Percentiles rank a stretch among this genome's conserved stretches.
phyloP scores from a whole-genome alignment of 139 green algal genomes.

The Tetradesmus lagerheimii region DNA sequence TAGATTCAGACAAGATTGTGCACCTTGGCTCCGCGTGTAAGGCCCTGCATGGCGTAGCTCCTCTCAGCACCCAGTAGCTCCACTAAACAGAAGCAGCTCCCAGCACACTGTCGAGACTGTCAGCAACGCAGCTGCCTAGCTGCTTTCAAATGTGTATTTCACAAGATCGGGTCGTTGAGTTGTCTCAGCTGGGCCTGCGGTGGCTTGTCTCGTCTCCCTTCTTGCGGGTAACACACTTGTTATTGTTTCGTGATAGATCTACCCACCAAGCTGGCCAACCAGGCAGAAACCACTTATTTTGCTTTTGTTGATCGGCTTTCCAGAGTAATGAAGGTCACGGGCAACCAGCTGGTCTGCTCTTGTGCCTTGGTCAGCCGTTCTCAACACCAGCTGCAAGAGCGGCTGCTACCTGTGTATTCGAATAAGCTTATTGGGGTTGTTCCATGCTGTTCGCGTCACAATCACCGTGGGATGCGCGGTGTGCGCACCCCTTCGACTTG shows the following conservation, averaged over 20 bases:
- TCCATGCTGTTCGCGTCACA: no score
- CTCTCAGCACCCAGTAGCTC: neutral
- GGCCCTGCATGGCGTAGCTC: slow-evolving; percentile 36
- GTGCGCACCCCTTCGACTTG: no score
- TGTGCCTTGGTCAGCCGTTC: no score
- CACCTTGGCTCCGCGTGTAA: slow-evolving; percentile 32
- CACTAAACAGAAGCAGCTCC: neutral
- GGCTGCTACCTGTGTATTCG: no score
- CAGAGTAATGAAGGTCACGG: no score
- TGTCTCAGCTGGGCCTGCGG: neutral
- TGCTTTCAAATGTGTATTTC: neutral
- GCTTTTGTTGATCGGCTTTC: no score
- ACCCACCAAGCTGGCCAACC: neutral
- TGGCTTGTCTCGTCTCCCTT: neutral
- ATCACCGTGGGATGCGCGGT: no score
- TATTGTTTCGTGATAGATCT: slow-evolving; percentile 10
- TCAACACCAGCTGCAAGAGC: no score
- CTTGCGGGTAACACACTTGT: neutral
- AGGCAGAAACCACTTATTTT: no score
- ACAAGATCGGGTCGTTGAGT: neutral
- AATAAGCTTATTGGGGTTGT: no score
- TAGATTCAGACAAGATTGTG: slow-evolving; percentile 5
- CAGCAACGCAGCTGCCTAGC: neutral
- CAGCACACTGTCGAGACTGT: neutral
- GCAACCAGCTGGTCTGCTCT: no score